Base-by-base conservation (phyloP, 2,329 filamentous ascomycete genomes). In the Claviceps maximensis region DNA sequence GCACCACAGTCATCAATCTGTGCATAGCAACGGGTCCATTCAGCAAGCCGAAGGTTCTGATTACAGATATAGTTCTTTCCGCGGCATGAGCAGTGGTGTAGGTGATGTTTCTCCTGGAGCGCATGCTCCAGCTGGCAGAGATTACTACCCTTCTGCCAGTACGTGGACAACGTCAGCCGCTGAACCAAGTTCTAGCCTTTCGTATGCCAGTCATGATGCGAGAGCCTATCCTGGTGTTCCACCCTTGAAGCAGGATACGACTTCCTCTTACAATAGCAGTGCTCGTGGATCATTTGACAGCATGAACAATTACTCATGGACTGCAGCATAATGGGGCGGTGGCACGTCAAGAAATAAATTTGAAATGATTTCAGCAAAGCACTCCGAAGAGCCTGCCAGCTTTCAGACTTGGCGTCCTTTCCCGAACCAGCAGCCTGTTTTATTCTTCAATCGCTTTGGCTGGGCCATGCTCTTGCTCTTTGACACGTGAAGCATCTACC, bases 301-400 rank as follows among this genome's bases (percentile, higher is more conserved):
- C 49, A 69, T 79, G 64, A 74, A 72, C 61, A 74, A 79, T 61
- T 81, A 81, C 62, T 78, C 76, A 33, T 81, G 78, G 78, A 78
- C 73, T 57, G 67, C 72, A 50, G 76, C 73, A 53, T 77, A 65
- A 58, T 44, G 13, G n/a, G 19, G 23, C 42, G 12, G 19, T 23
- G n/a, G 17, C 2, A 7, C 21, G 47, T 21, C 33, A 27, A 27
- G 23, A 15, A 41, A 6, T 21, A 27, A 9, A 27, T 15, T 23
- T 3, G 3, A 21, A n/a, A 17, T 41, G n/a, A 19, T 5, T 1
- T 15, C n/a, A 9, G 17, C 48, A 27, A 7, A 6, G 4, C 38
- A 19, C 13, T 31, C 19, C 19, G 10, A 23, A 25, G 1, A 23
- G 13, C 21, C 25, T 17, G 21, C 12, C 25, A 31, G 38, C 27